phyloP scores from a whole-genome alignment of 2,329 filamentous ascomycete species.

The Ascochyta rabiei region DNA sequence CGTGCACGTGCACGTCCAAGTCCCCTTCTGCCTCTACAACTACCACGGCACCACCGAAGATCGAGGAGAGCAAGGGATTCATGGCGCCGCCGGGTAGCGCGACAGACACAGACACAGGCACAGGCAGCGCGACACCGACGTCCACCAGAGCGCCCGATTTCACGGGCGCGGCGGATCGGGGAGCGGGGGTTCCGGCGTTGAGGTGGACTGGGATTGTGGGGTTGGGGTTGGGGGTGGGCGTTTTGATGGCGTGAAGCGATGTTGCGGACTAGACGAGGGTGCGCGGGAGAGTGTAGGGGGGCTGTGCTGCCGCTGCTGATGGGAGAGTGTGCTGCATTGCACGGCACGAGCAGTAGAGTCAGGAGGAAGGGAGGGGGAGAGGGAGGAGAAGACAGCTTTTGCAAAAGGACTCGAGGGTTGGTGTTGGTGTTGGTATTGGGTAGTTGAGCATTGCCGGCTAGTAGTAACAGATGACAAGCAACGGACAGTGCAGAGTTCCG shows the following conservation, averaged over 20 bases:
- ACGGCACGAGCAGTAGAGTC: too few species aligned
- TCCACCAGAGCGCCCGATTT: not conserved
- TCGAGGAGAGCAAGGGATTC: slow-evolving; percentile 10
- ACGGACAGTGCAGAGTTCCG: too few species aligned
- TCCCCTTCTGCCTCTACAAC: not conserved
- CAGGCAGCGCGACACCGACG: not conserved
- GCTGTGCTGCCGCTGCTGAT: too few species aligned
- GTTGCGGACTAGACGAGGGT: too few species aligned
- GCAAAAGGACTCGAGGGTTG: too few species aligned
- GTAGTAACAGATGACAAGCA: too few species aligned
- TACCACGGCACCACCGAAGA: not conserved
- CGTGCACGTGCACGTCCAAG: not conserved
- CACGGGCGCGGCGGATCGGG: slow-evolving; percentile 2
- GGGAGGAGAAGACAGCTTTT: too few species aligned
- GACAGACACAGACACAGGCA: not conserved
- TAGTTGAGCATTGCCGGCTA: too few species aligned
- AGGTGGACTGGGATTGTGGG: not conserved
- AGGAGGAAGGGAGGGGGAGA: too few species aligned
- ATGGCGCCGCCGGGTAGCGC: slow-evolving; percentile 1
- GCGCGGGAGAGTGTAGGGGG: too few species aligned
- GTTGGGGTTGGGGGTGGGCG: not conserved
- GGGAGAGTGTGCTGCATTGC: too few species aligned
- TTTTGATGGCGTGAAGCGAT: not conserved
- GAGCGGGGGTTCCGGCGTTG: not conserved
- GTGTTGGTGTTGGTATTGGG: too few species aligned